Conservation (phyloP, 1,284 basidiomycete species). For the Ustilago cynodontis region DNA sequence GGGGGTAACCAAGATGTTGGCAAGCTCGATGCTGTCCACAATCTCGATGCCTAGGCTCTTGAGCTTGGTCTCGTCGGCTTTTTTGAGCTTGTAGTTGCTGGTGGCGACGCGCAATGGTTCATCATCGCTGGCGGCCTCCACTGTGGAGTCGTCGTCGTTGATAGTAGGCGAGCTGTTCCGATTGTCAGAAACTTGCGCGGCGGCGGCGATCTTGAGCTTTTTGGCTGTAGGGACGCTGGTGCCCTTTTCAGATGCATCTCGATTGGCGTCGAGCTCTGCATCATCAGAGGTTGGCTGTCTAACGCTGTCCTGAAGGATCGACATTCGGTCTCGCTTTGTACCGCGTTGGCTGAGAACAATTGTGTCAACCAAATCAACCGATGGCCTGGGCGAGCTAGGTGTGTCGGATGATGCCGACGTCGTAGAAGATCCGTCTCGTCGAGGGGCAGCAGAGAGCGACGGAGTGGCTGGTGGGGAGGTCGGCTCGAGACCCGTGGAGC, state of each 20-base stretch:
- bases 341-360: slow-evolving; percentile 12
- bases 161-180: background rate
- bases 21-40: slow-evolving; percentile 40
- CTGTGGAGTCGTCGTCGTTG: background rate
- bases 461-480: slow-evolving; percentile 30
- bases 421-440: slow-evolving; percentile 17
- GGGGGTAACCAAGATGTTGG: slow-evolving; percentile 44
- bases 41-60: slow-evolving; percentile 29
- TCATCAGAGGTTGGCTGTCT: slow-evolving; percentile 13
- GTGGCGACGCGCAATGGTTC: slow-evolving; percentile 22
- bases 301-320: slow-evolving; percentile 26
- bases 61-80: slow-evolving; percentile 32
- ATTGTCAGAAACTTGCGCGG: background rate
- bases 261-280: slow-evolving; percentile 1
- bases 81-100: slow-evolving; percentile 44
- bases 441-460: slow-evolving; percentile 7
- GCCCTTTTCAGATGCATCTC: slow-evolving; percentile 1
- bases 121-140: background rate
- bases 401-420: slow-evolving; percentile 26
- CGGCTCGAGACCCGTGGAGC: slow-evolving; percentile 6
- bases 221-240: background rate
- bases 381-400: slow-evolving; percentile 25
- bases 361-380: slow-evolving; percentile 1
- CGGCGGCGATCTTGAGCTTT: slow-evolving; percentile 4
- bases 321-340: slow-evolving; percentile 25